phyloP scores from a whole-genome alignment of 192 early-diverging fungal species.

The Tieghemiomyces parasiticus region DNA sequence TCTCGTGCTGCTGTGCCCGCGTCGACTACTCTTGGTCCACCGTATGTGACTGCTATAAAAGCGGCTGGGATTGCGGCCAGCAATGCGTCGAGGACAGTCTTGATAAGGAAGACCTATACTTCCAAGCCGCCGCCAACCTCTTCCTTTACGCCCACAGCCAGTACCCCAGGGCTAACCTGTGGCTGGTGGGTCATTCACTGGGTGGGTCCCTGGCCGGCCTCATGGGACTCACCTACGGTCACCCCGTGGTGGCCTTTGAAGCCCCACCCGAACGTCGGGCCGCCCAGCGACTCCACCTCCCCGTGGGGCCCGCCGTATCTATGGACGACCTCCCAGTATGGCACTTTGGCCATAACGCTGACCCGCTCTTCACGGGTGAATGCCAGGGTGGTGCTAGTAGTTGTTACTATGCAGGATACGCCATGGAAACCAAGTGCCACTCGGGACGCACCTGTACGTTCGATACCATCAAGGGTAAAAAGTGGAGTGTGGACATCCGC shows the following conservation, averaged over 20 bases:
- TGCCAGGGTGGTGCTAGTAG: constrained; percentile 48
- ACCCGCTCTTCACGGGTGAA: constrained; percentile 80
- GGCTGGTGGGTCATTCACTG: constrained; percentile 80
- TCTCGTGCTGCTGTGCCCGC: constrained; percentile 91
- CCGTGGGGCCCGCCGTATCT: constrained; percentile 34
- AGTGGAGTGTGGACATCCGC: constrained; percentile 54
- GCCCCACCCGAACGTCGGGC: constrained; percentile 70
- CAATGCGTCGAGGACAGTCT: constrained; percentile 44
- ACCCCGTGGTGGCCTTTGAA: constrained; percentile 73
- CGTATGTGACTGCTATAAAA: constrained; percentile 70
- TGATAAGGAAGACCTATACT: constrained; percentile 28
- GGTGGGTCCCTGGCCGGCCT: constrained; percentile 61
- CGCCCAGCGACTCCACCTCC: constrained; percentile 65
- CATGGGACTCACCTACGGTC: constrained; percentile 65
- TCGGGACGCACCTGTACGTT: constrained; percentile 50
- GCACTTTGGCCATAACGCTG: constrained; percentile 81
- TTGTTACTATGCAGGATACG: constrained; percentile 60
- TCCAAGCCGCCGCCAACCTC: constrained; percentile 39
- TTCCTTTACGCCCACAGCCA: constrained; percentile 38
- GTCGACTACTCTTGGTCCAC: constrained; percentile 63
- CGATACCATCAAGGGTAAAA: constrained; percentile 45
- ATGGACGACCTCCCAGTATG: constrained; percentile 61
- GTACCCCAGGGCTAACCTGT: constrained; percentile 56
- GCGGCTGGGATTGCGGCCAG: constrained; percentile 37
- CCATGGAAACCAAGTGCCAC: constrained; percentile 75